These are phyloP conservation scores for Phaeosphaeria sp. DNA, from an alignment of 2,329 filamentous ascomycete species.

Conservation along the genomic window DNA sequence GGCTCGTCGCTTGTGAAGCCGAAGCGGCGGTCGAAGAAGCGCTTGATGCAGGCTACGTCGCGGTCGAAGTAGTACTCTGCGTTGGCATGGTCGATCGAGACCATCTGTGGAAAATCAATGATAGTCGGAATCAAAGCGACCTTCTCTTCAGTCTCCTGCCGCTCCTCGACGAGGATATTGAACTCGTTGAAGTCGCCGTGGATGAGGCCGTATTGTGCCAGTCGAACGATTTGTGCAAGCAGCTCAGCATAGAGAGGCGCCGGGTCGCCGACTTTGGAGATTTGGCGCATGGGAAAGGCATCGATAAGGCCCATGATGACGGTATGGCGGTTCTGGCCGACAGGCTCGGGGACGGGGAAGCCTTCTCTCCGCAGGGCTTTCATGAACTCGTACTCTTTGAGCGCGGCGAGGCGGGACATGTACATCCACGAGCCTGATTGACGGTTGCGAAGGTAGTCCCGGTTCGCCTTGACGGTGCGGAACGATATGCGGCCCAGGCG, in stretches of 20 bases:
- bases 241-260: constrained; percentile 89
- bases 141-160: constrained; percentile 39
- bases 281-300: constrained; percentile 88
- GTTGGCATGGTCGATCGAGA: constrained; percentile 91
- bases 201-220: constrained; percentile 88
- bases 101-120: constrained; percentile 98
- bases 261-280: constrained; percentile 82
- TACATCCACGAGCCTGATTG: constrained; percentile 95
- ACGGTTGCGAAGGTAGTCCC: constrained; percentile 89
- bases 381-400: constrained; percentile 97
- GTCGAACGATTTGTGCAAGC: constrained; percentile 81
- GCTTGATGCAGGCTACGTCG: constrained; percentile 93
- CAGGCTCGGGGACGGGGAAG: constrained; percentile 86
- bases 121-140: constrained; percentile 77
- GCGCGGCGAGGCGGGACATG: constrained; percentile 87
- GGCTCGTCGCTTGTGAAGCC: constrained; percentile 82
- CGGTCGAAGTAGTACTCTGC: constrained; percentile 98
- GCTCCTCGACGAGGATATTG: constrained; percentile 93
- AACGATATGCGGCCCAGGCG: constrained; percentile 95
- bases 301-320: constrained; percentile 96
- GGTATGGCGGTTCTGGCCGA: constrained; percentile 90
- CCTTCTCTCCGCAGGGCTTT: constrained; percentile 81
- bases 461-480: constrained; percentile 92
- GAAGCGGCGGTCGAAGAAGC: constrained; percentile 89
- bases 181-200: constrained; percentile 99